Percentiles rank a stretch among this genome's conserved stretches.
Evolutionary conservation across 129 eudicot species (phyloP).

Genomic region (Logfia minima): DNA sequence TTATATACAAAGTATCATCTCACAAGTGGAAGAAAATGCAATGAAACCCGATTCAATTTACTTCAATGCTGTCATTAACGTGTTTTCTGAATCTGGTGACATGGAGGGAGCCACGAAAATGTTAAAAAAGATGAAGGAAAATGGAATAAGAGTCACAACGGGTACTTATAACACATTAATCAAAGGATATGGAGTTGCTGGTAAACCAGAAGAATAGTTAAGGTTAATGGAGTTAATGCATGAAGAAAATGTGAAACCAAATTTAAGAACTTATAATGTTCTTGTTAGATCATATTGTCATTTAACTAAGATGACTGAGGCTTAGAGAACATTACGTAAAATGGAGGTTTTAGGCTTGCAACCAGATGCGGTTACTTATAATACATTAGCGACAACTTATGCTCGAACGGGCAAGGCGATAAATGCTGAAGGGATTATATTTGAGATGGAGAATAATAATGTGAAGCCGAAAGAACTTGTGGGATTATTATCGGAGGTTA

Average conservation of each 20-base stretch:
- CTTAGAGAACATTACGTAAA: constrained; percentile 41
- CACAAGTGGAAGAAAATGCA: constrained; percentile 39
- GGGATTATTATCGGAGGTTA: constrained; percentile 51
- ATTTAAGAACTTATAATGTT: constrained; percentile 50
- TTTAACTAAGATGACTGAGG: constrained; percentile 39
- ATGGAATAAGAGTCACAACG: constrained; percentile 40
- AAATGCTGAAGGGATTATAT: constrained; percentile 43
- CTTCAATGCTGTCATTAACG: constrained; percentile 53
- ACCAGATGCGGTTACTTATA: constrained; percentile 57
- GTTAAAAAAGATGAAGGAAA: constrained; percentile 45
- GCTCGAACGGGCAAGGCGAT: constrained; percentile 40
- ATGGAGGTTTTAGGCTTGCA: constrained; percentile 50
- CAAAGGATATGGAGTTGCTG: constrained; percentile 52
- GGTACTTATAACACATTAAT: constrained; percentile 52
- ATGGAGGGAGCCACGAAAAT: constrained; percentile 54
- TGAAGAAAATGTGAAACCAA: constrained; percentile 44
- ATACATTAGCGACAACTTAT: constrained; percentile 47
- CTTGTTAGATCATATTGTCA: constrained; percentile 57
- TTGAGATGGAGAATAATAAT: constrained; percentile 49
- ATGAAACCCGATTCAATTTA: constrained; percentile 57
- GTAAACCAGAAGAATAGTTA: constrained; percentile 52
- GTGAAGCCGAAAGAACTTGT: constrained; percentile 48
- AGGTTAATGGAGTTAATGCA: constrained; percentile 27
- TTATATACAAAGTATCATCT: constrained; percentile 39
- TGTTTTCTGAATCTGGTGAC: constrained; percentile 56